Conservation (phyloP, 163 green algal genomes). For the Scenedesmus sp. region DNA sequence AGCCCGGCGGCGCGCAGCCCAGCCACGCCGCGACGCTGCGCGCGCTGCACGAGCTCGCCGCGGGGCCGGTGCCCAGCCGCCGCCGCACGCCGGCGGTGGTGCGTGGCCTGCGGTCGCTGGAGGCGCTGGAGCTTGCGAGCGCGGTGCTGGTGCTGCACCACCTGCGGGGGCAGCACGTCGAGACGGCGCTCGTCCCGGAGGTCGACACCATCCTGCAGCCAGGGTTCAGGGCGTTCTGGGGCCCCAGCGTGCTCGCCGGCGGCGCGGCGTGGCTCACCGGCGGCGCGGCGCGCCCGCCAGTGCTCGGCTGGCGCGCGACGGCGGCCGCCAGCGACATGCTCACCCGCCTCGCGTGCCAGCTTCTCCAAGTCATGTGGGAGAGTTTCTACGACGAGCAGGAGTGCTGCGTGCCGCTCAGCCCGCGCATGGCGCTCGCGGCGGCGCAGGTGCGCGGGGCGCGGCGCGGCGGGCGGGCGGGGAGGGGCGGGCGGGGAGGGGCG, state of each 20-base stretch:
- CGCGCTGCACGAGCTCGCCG: too few relatives aligned
- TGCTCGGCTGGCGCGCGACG: constrained; percentile 8
- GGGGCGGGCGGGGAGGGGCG: background rate
- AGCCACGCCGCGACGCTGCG: background rate
- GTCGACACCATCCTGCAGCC: background rate
- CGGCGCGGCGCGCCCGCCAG: too few relatives aligned
- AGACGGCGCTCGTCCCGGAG: constrained; percentile 18
- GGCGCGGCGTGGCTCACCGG: background rate
- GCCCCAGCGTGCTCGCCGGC: background rate
- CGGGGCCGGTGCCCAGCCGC: too few relatives aligned
- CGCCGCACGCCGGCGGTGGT: background rate
- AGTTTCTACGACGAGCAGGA: constrained; percentile 19
- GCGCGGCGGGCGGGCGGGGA: background rate
- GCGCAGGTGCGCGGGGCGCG: constrained; percentile 15
- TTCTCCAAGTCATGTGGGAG: constrained; percentile 22
- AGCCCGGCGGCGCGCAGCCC: background rate
- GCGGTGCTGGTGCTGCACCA: constrained; percentile 36
- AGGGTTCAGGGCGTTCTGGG: constrained; percentile 19
- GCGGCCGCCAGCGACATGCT: constrained; percentile 36
- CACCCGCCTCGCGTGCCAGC: background rate
- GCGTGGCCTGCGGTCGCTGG: background rate
- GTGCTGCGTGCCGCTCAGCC: constrained; percentile 8
- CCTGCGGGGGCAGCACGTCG: background rate
- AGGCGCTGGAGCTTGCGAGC: constrained; percentile 6
- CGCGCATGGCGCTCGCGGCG: constrained; percentile 6